These are phyloP conservation scores for Fusarium cicatricum DNA, from an alignment of 2,329 filamentous ascomycete genomes.

Conservation along the genomic window DNA sequence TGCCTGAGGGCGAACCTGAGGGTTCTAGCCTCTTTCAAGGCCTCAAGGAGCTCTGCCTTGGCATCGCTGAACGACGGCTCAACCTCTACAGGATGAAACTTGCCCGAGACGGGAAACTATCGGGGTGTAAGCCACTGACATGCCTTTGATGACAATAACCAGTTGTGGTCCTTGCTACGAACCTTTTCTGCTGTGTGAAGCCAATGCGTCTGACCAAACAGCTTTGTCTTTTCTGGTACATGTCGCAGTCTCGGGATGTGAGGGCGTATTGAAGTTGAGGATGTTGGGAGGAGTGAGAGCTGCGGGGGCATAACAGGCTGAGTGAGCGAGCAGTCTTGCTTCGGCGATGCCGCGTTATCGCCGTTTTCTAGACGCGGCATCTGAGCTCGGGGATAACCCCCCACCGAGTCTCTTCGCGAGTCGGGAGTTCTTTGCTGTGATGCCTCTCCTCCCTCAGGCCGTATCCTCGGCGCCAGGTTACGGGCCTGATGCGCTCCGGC, in stretches of 20 bases:
- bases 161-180: not conserved
- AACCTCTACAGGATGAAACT: slow-evolving; percentile 37
- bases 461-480: not conserved
- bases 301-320: not conserved
- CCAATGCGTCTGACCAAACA: slow-evolving; percentile 42
- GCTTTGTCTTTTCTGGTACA: slow-evolving; percentile 40
- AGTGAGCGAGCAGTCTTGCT: not conserved
- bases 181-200: slow-evolving; percentile 41
- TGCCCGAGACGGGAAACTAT: slow-evolving; percentile 38
- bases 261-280: slow-evolving; percentile 31
- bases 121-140: slow-evolving; percentile 3
- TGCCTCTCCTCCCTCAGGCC: slow-evolving; percentile 4
- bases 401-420: not conserved
- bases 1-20: slow-evolving; percentile 32
- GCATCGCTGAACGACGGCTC: slow-evolving; percentile 39
- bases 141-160: not conserved
- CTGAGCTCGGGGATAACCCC: slow-evolving; percentile 24
- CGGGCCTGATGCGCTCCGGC: not conserved
- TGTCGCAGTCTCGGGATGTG: slow-evolving; percentile 36
- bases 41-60: slow-evolving; percentile 35
- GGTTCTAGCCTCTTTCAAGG: slow-evolving; percentile 30
- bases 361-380: not conserved
- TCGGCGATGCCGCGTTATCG: not conserved
- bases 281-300: not conserved
- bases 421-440: not conserved